Conservation (phyloP, 306 rosid genomes). For the Canavalia gladiata region DNA sequence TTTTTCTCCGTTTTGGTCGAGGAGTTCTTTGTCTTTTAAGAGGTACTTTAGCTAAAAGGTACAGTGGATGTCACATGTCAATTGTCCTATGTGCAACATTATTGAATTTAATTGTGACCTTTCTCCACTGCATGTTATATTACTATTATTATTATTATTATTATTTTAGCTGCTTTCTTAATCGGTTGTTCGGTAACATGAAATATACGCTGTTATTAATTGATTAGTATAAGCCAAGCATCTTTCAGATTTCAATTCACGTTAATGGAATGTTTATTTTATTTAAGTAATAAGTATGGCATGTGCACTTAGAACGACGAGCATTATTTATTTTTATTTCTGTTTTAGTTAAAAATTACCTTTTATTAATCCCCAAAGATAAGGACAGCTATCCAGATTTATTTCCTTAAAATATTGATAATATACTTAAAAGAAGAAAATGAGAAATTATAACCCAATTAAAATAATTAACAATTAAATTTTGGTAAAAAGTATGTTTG, state of each 20-base stretch:
- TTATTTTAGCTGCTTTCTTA: not conserved
- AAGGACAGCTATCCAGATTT: not conserved
- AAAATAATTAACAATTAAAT: not conserved
- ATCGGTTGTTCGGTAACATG: not conserved
- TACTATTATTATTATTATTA: not conserved
- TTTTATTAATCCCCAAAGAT: not conserved
- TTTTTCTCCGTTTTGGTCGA: too few species aligned
- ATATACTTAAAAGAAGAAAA: not conserved
- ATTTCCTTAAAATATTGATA: not conserved
- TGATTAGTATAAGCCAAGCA: not conserved
- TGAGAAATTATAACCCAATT: not conserved
- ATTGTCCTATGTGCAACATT: not conserved
- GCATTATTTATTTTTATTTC: not conserved
- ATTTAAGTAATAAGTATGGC: not conserved
- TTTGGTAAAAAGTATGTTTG: not conserved
- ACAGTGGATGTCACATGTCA: slow-evolving; percentile 1
- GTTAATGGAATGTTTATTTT: not conserved
- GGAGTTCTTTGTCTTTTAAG: not conserved
- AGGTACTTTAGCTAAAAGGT: not conserved
- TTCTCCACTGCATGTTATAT: not conserved
- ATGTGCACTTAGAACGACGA: not conserved
- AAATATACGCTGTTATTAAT: not conserved
- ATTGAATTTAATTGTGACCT: not conserved
- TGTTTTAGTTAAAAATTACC: not conserved
- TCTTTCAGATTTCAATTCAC: not conserved